A percentile compares a stretch with the other conserved stretches of the same genome.
phyloP scores from a whole-genome alignment of 768 basidiomycete species.

The Sistotremastrum niveocremeum region DNA sequence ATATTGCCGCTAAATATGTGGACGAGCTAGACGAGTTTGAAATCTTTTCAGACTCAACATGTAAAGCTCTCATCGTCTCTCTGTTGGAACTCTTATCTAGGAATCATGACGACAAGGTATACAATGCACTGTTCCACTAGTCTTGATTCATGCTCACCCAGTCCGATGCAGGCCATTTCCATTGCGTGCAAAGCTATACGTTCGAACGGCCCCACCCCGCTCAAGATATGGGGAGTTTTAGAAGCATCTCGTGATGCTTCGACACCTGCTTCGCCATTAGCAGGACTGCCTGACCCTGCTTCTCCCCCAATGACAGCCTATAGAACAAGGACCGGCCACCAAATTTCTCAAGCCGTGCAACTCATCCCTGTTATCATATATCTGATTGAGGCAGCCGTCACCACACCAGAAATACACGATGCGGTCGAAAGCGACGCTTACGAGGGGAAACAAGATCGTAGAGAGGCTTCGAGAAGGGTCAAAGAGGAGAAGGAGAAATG shows the following conservation, averaged over 20 bases:
- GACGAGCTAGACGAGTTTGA: slow-evolving; percentile 49
- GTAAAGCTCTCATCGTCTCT: slow-evolving; percentile 48
- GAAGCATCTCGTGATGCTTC: slow-evolving; percentile 29
- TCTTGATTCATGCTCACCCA: background rate
- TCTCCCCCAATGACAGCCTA: slow-evolving; percentile 32
- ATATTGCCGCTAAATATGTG: slow-evolving; percentile 34
- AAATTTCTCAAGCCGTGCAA: slow-evolving; percentile 36
- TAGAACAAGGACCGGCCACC: slow-evolving; percentile 10
- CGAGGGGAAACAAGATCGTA: slow-evolving; percentile 39
- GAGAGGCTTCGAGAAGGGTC: slow-evolving; percentile 37
- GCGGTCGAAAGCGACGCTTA: slow-evolving; percentile 48
- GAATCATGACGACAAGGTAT: slow-evolving; percentile 22
- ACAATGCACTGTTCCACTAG: slow-evolving; percentile 18
- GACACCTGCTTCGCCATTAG: slow-evolving; percentile 3
- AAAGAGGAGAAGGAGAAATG: slow-evolving; percentile 47
- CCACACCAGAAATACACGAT: slow-evolving; percentile 34
- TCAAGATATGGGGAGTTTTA: slow-evolving; percentile 49
- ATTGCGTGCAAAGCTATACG: too few relatives aligned
- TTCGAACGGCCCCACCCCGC: slow-evolving; percentile 36
- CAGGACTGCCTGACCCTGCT: slow-evolving; percentile 43
- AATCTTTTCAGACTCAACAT: slow-evolving; percentile 33
- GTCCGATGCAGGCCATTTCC: too few relatives aligned
- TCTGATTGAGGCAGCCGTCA: slow-evolving; percentile 39
- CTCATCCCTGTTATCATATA: slow-evolving; percentile 52
- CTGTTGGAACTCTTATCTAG: slow-evolving; percentile 41